Conservation (phyloP, 305 asterid genomes). For the Coffea humblotiana region DNA sequence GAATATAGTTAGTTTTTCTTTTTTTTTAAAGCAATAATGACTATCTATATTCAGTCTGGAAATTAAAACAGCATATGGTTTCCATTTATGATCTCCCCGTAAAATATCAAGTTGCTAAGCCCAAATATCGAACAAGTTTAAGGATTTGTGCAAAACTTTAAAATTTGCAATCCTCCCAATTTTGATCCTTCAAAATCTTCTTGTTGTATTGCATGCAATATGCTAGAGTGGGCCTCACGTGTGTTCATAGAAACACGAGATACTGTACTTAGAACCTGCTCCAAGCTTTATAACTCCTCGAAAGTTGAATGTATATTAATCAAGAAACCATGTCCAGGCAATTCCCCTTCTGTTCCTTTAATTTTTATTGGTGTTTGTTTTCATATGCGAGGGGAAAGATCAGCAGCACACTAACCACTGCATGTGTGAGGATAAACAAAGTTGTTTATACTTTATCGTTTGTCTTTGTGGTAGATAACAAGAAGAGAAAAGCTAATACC, state of each 20-base stretch:
- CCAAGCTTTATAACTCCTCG: background rate
- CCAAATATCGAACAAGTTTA: background rate
- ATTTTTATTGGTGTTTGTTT: constrained; percentile 22
- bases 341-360: constrained; percentile 19
- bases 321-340: constrained; percentile 12
- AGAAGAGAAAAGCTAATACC: constrained; percentile 4
- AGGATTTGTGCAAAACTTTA: background rate
- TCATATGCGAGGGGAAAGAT: constrained; percentile 27
- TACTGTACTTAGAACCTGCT: constrained; percentile 1
- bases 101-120: background rate
- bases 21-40: too few relatives aligned
- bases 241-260: background rate
- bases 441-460: constrained; percentile 17
- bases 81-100: background rate
- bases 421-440: constrained; percentile 7
- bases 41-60: too few relatives aligned
- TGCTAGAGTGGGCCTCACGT: constrained; percentile 1
- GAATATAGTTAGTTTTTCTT: background rate
- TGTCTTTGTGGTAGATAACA: constrained; percentile 17
- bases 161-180: background rate
- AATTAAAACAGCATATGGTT: background rate
- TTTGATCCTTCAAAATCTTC: background rate
- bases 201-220: background rate
- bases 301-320: background rate
- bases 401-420: constrained; percentile 23